Evolutionary conservation across 257 asterid genomes (phyloP).

Genomic region (Solanum clarkiae): DNA sequence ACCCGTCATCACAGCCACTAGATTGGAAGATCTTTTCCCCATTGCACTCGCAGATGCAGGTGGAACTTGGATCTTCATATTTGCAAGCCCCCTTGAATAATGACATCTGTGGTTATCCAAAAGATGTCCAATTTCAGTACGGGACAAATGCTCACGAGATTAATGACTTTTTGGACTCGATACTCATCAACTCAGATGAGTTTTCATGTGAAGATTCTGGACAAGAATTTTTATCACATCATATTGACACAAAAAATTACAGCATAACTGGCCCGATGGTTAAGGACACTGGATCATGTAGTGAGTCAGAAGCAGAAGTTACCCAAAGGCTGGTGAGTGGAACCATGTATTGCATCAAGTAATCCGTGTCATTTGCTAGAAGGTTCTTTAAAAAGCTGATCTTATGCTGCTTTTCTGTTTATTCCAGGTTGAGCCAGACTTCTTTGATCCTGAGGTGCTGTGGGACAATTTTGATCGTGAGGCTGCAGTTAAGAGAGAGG

Average conservation of each 20-base stretch:
- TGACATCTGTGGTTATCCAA: conserved; percentile 15
- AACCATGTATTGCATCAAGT: not conserved
- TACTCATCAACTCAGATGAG: conserved; percentile 41
- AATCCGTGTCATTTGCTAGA: not conserved
- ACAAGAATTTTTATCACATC: not conserved
- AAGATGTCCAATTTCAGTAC: conserved; percentile 24
- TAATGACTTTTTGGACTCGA: conserved; percentile 40
- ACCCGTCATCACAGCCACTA: conserved; percentile 15
- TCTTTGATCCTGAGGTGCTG: conserved; percentile 8
- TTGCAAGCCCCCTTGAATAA: conserved; percentile 6
- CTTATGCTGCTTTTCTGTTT: not conserved
- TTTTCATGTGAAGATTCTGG: conserved; percentile 14
- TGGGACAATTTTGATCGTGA: conserved; percentile 28
- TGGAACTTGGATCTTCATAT: conserved; percentile 43
- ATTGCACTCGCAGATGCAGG: conserved; percentile 54
- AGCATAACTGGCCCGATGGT: not conserved
- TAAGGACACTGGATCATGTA: conserved; percentile 25
- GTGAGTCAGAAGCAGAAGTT: conserved; percentile 63
- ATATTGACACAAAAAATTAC: not conserved
- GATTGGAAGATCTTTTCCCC: conserved; percentile 67
- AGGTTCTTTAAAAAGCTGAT: not conserved
- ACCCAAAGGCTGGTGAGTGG: conserved; percentile 37
- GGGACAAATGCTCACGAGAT: conserved; percentile 47
- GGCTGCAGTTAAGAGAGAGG: conserved; percentile 26
- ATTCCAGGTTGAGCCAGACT: conserved; percentile 20